Evolutionary conservation across 805 yeast genomes (phyloP).

Genomic region (Starmerella floris): DNA sequence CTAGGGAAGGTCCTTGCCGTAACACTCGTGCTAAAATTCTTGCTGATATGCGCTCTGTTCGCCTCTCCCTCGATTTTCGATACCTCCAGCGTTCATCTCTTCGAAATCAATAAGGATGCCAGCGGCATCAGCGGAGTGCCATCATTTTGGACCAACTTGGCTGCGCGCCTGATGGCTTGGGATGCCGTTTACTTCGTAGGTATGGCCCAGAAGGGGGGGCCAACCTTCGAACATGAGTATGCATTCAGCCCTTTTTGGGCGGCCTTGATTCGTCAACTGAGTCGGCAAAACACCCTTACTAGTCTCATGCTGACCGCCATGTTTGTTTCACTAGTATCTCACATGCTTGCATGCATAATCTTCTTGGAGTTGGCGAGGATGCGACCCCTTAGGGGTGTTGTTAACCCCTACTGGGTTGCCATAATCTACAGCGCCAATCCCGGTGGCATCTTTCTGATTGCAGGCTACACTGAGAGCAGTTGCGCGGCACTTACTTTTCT

Average conservation of each 20-base stretch:
- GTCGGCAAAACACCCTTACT: slow-evolving; percentile 4
- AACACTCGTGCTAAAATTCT: not conserved
- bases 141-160: slow-evolving; percentile 8
- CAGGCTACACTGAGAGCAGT: slow-evolving; percentile 64
- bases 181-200: slow-evolving; percentile 68
- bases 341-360: slow-evolving; percentile 36
- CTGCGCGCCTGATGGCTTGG: slow-evolving; percentile 50
- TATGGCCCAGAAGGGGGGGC: slow-evolving; percentile 35
- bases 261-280: slow-evolving; percentile 30
- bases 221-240: slow-evolving; percentile 73
- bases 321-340: slow-evolving; percentile 39
- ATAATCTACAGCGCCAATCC: slow-evolving; percentile 50
- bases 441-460: slow-evolving; percentile 64
- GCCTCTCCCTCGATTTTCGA: slow-evolving; percentile 9
- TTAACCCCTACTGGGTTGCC: slow-evolving; percentile 29
- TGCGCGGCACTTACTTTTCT: slow-evolving; percentile 47
- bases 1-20: not conserved
- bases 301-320: slow-evolving; percentile 37
- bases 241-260: slow-evolving; percentile 80
- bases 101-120: slow-evolving; percentile 10
- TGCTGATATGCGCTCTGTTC: slow-evolving; percentile 3
- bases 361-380: slow-evolving; percentile 23
- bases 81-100: slow-evolving; percentile 35
- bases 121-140: not conserved
- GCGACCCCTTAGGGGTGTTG: slow-evolving; percentile 14